These are phyloP conservation scores for Coffea canephora DNA, from an alignment of 257 asterid species.

Conservation along the genomic window DNA sequence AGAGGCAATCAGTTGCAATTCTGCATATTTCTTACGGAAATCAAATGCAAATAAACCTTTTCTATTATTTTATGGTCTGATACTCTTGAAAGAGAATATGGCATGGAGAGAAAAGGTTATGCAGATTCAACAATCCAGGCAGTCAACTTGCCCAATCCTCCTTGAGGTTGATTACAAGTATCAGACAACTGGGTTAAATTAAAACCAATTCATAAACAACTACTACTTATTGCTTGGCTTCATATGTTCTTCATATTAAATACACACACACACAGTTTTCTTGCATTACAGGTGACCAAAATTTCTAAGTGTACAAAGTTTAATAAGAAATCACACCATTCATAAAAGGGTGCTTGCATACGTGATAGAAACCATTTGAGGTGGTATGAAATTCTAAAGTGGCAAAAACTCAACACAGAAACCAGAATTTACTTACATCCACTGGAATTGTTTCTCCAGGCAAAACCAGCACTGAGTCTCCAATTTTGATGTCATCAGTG, in stretches of 20 bases:
- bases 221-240: background rate
- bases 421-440: slow-evolving; percentile 59
- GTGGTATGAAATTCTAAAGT: background rate
- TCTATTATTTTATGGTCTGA: background rate
- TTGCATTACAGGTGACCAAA: background rate
- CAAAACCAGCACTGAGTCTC: slow-evolving; percentile 82
- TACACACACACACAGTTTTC: no score
- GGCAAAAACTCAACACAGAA: background rate
- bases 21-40: background rate
- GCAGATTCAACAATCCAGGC: slow-evolving; percentile 1
- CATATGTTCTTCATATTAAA: background rate
- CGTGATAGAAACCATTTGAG: background rate
- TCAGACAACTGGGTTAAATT: background rate
- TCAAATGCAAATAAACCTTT: background rate
- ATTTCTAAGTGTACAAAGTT: background rate
- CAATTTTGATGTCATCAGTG: slow-evolving; percentile 84
- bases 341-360: background rate
- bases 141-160: background rate
- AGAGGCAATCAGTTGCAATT: background rate
- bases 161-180: background rate
- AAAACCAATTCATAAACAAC: background rate
- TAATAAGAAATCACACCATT: background rate
- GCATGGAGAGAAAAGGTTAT: background rate
- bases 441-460: slow-evolving; percentile 98
- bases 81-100: background rate